Evolutionary conservation across 306 rosid species (phyloP).

Genomic region (Arachis stenosperma): DNA sequence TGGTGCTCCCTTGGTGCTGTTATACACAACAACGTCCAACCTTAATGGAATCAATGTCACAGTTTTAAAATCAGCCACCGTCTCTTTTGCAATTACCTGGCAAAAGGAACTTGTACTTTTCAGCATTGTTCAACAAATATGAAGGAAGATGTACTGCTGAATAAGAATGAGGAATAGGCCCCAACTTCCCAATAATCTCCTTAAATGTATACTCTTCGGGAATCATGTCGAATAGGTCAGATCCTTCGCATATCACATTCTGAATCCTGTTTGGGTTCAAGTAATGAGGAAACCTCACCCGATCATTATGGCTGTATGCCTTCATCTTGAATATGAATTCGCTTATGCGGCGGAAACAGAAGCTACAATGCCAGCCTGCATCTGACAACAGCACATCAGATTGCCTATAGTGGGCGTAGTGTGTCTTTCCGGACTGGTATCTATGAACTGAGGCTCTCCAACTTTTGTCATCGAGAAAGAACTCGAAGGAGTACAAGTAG

Average conservation of each 20-base stretch:
- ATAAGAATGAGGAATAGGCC: conserved; percentile 77
- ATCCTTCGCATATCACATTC: conserved; percentile 72
- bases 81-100: conserved; percentile 85
- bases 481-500: conserved; percentile 84
- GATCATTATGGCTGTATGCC: conserved; percentile 80
- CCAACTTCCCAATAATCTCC: conserved; percentile 87
- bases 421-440: conserved; percentile 62
- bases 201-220: conserved; percentile 85
- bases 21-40: conserved; percentile 29
- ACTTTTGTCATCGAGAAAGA: conserved; percentile 61
- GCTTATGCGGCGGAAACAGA: conserved; percentile 72
- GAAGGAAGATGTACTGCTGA: conserved; percentile 88
- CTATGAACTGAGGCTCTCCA: conserved; percentile 80
- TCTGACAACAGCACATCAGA: conserved; percentile 61
- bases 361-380: conserved; percentile 93
- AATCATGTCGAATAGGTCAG: conserved; percentile 81
- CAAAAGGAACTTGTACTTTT: conserved; percentile 62
- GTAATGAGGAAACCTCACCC: conserved; percentile 77
- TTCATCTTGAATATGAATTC: conserved; percentile 84
- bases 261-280: conserved; percentile 69
- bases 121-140: conserved; percentile 66
- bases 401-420: conserved; percentile 75
- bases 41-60: background rate
- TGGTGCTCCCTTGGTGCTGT: conserved; percentile 31
- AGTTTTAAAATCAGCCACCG: conserved; percentile 59